Base-by-base conservation (phyloP, 352 stramenopile genomes). In the Pilasporangium apinafurcum region DNA sequence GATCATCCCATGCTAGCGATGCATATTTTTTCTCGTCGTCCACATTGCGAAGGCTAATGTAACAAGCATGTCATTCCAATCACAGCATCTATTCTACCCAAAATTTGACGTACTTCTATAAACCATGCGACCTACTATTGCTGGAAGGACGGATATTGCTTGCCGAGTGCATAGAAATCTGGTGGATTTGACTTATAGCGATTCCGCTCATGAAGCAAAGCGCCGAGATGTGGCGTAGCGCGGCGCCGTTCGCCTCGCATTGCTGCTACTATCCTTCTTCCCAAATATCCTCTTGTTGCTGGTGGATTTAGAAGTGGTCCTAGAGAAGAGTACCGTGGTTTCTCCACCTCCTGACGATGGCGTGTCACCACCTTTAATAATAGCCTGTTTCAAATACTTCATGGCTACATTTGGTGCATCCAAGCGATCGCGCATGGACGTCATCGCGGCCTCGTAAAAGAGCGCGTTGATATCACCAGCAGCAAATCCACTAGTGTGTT, bases 381-480 rank as follows among this genome's bases (percentile, higher is more conserved):
- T 29, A 4, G 65, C 57, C 16, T 52, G 42, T 1, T 26, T 53
- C 2, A 92, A 53, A 27, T 67, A 65, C 25, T 62, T 51, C 20
- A 82, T 62, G 0, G 62, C 37, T 25, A 93, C 53, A 31, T 22
- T 64, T 0, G 53, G 50, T 4, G 59, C 56, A 8, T 69, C 46
- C n/a, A 93, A 59, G 20, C 73, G 50, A 7, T 81, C 59, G 12
- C 81, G 73, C 60, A 93, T 68, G 3, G 70, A 77, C 2, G 78
- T 62, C 68, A 93, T 85, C 8, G 78, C 76, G 26, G 81, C 78
- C 58, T 93, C 78, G 2, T 73, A 76, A 38, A 93, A 74, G 27
- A 93, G 59, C 2, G 76, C 65, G 35, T 49, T 52, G 31, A 93
- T 50, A 9, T 90, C 73, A 29, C 63, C 65, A 30, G 76, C 79